phyloP scores from a whole-genome alignment of 75 land plant species.

The Picea sitchensis region DNA sequence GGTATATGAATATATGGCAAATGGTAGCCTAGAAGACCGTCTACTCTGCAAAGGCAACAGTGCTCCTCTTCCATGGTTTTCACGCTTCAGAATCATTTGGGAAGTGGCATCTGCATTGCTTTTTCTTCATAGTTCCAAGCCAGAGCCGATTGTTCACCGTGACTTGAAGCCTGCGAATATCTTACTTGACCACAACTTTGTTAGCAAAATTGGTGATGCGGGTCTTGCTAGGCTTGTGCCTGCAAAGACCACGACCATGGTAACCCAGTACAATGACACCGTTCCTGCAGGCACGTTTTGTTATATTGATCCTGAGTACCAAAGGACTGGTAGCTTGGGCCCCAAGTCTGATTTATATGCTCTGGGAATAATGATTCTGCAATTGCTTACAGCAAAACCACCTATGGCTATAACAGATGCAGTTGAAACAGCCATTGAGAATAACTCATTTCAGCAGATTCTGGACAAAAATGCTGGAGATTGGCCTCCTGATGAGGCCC shows the following conservation, averaged over 20 bases:
- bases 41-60: slow-evolving; percentile 27
- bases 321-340: slow-evolving; percentile 57
- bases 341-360: slow-evolving; percentile 75
- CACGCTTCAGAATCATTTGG: slow-evolving; percentile 57
- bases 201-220: slow-evolving; percentile 76
- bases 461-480: slow-evolving; percentile 35
- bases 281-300: slow-evolving; percentile 71
- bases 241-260: slow-evolving; percentile 6
- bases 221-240: slow-evolving; percentile 59
- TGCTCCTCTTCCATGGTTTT: slow-evolving; percentile 54
- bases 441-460: slow-evolving; percentile 23
- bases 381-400: slow-evolving; percentile 55
- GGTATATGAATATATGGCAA: slow-evolving; percentile 47
- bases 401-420: slow-evolving; percentile 51
- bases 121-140: slow-evolving; percentile 61
- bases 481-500: slow-evolving; percentile 49
- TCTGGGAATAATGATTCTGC: slow-evolving; percentile 62
- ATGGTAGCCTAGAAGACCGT: slow-evolving; percentile 51
- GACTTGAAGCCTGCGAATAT: slow-evolving; percentile 83
- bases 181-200: slow-evolving; percentile 58
- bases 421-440: slow-evolving; percentile 54
- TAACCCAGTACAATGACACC: slow-evolving; percentile 43
- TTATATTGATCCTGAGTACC: slow-evolving; percentile 83
- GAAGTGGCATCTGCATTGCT: slow-evolving; percentile 68
- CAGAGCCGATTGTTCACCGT: slow-evolving; percentile 63